These are phyloP conservation scores for Pholiota molesta DNA, from an alignment of 768 basidiomycete species.

Conservation along the genomic window DNA sequence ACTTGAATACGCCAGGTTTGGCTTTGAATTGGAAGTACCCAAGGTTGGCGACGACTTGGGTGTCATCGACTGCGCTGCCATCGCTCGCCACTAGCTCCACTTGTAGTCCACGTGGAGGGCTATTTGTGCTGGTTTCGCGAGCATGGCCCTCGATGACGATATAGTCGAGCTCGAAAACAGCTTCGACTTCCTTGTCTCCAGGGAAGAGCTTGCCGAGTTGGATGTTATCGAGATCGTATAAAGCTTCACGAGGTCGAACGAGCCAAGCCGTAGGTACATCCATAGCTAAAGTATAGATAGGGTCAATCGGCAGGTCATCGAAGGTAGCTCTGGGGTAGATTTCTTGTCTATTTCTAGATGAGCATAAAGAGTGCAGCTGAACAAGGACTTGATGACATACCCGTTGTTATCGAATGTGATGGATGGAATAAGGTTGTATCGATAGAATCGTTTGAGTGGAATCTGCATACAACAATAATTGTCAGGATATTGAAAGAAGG, in stretches of 20 bases:
- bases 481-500: not conserved
- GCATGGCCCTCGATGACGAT: slow-evolving; percentile 95
- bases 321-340: slow-evolving; percentile 63
- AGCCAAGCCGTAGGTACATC: slow-evolving; percentile 94
- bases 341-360: slow-evolving; percentile 49
- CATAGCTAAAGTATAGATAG: slow-evolving; percentile 93
- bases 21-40: slow-evolving; percentile 97
- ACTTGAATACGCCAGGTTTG: slow-evolving; percentile 82
- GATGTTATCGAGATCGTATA: slow-evolving; percentile 96
- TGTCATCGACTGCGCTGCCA: slow-evolving; percentile 69
- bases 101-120: slow-evolving; percentile 89
- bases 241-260: slow-evolving; percentile 84
- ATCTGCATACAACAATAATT: slow-evolving; percentile 48
- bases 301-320: slow-evolving; percentile 74
- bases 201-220: slow-evolving; percentile 70
- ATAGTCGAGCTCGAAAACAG: slow-evolving; percentile 87
- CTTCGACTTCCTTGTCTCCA: slow-evolving; percentile 68
- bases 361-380: not conserved
- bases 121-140: slow-evolving; percentile 63
- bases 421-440: slow-evolving; percentile 63
- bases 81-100: slow-evolving; percentile 69
- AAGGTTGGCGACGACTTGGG: slow-evolving; percentile 90
- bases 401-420: slow-evolving; percentile 70
- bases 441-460: slow-evolving; percentile 92
- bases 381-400: slow-evolving; percentile 42